phyloP scores from a whole-genome alignment of 2,329 filamentous ascomycete genomes.

The Colletotrichum sp. region DNA sequence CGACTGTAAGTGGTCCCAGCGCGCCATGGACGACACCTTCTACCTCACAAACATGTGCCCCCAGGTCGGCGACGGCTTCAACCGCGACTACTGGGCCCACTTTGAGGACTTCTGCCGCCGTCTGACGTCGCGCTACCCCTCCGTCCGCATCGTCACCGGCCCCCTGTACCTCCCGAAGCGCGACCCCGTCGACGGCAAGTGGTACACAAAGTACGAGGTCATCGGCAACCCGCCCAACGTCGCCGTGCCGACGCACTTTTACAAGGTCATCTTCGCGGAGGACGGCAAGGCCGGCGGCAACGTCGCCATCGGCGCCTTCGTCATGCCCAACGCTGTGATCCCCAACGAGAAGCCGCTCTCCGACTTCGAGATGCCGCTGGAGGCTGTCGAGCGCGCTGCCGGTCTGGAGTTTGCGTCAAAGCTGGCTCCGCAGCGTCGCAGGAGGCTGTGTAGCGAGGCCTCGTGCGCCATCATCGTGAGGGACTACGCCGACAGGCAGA shows the following conservation, averaged over 20 bases:
- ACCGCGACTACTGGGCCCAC: constrained; percentile 98
- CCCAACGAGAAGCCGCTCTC: constrained; percentile 84
- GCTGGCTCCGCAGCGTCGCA: constrained; percentile 75
- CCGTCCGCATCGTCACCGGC: constrained; percentile 89
- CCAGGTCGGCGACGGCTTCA: constrained; percentile 97
- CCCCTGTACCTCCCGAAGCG: constrained; percentile 90
- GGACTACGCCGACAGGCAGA: constrained; percentile 73
- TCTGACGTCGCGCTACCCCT: constrained; percentile 81
- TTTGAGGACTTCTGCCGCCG: constrained; percentile 96
- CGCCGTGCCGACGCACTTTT: constrained; percentile 97
- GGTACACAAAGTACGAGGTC: constrained; percentile 94
- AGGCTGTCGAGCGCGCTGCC: constrained; percentile 89
- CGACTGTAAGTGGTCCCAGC: constrained; percentile 93
- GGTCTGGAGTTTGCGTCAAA: constrained; percentile 90
- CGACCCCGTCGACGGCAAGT: constrained; percentile 86
- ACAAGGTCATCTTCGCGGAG: constrained; percentile 98
- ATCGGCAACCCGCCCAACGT: constrained; percentile 93
- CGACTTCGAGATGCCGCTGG: constrained; percentile 94
- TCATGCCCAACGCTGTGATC: constrained; percentile 90
- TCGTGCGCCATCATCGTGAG: constrained; percentile 82
- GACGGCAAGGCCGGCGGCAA: constrained; percentile 73
- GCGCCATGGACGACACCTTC: constrained; percentile 95
- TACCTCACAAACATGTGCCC: constrained; percentile 96
- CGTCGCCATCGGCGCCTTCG: constrained; percentile 92
- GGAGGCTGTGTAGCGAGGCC: constrained; percentile 85